A percentile compares a stretch with the other conserved stretches of the same genome.
Evolutionary conservation across 352 stramenopile genomes (phyloP).

Genomic region (Globisporangium heterothallicum): DNA sequence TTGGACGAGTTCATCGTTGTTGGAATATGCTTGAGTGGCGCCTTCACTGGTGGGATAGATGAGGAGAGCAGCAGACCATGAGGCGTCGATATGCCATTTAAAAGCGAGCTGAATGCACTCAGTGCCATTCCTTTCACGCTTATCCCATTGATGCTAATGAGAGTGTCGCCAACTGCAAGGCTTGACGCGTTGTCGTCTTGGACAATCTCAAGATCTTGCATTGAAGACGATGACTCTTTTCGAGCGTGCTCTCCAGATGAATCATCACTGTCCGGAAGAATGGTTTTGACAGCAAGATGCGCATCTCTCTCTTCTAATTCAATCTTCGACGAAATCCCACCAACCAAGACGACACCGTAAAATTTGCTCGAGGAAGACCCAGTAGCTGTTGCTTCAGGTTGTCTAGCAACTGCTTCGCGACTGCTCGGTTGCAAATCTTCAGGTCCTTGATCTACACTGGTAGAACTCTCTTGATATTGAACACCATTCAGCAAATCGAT

Average conservation of each 20-base stretch:
- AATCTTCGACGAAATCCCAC: slow-evolving; percentile 30
- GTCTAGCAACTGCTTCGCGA: slow-evolving; percentile 9
- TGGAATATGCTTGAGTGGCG: slow-evolving; percentile 48
- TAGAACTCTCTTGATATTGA: slow-evolving; percentile 35
- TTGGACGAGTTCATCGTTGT: slow-evolving; percentile 52
- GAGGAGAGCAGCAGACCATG: slow-evolving; percentile 63
- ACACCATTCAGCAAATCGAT: slow-evolving; percentile 51
- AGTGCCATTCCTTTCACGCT: slow-evolving; percentile 35
- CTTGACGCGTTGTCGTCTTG: slow-evolving; percentile 8
- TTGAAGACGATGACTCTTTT: neutral
- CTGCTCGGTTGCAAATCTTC: neutral
- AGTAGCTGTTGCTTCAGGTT: slow-evolving; percentile 7
- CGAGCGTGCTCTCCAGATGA: neutral
- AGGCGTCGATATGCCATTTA: slow-evolving; percentile 19
- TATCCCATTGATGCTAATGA: slow-evolving; percentile 51
- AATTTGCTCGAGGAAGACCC: slow-evolving; percentile 22
- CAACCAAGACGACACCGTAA: slow-evolving; percentile 46
- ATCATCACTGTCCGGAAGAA: slow-evolving; percentile 13
- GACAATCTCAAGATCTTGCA: slow-evolving; percentile 3
- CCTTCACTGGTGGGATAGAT: slow-evolving; percentile 31
- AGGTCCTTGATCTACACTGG: neutral
- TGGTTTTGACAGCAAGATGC: slow-evolving; percentile 36
- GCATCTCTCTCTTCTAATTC: slow-evolving; percentile 33
- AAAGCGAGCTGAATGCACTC: slow-evolving; percentile 24
- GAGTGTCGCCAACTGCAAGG: slow-evolving; percentile 30